These are phyloP conservation scores for Heterobasidion parviporum DNA, from an alignment of 1,284 basidiomycete genomes.

Conservation along the genomic window DNA sequence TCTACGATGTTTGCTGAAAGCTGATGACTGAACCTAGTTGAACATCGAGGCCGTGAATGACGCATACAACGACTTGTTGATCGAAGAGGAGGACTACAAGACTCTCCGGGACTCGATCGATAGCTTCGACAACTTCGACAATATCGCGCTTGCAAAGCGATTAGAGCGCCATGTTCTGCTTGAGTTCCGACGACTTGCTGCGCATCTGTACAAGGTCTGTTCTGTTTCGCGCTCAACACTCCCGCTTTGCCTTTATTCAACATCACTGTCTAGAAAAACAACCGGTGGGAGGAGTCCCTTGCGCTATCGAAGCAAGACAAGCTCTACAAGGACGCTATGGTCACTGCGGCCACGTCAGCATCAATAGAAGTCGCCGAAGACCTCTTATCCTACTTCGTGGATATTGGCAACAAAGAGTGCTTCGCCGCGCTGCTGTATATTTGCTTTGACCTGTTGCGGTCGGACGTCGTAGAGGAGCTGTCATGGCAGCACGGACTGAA, in stretches of 20 bases:
- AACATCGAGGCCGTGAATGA: slow-evolving; percentile 97
- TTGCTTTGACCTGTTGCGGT: slow-evolving; percentile 88
- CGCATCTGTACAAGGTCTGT: slow-evolving; percentile 86
- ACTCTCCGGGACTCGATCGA: slow-evolving; percentile 94
- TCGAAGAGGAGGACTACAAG: slow-evolving; percentile 98
- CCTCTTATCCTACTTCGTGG: slow-evolving; percentile 87
- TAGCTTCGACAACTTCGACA: slow-evolving; percentile 97
- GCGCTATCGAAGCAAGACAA: slow-evolving; percentile 93
- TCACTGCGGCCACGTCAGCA: slow-evolving; percentile 82
- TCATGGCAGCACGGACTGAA: slow-evolving; percentile 93
- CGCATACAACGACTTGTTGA: slow-evolving; percentile 93
- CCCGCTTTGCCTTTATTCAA: background rate
- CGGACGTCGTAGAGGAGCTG: slow-evolving; percentile 90
- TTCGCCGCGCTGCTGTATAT: slow-evolving; percentile 87
- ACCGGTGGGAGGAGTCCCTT: slow-evolving; percentile 92
- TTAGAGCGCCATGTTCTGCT: slow-evolving; percentile 89
- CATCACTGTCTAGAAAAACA: slow-evolving; percentile 65
- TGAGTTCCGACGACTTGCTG: slow-evolving; percentile 92
- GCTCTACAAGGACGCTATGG: slow-evolving; percentile 92
- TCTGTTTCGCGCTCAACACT: background rate
- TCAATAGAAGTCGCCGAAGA: slow-evolving; percentile 89
- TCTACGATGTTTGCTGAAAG: background rate
- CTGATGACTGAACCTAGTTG: slow-evolving; percentile 38
- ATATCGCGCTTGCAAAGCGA: slow-evolving; percentile 78
- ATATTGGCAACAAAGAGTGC: slow-evolving; percentile 98